These are phyloP conservation scores for Leptographium galeiforme DNA, from an alignment of 2,329 filamentous ascomycete genomes.

Conservation along the genomic window DNA sequence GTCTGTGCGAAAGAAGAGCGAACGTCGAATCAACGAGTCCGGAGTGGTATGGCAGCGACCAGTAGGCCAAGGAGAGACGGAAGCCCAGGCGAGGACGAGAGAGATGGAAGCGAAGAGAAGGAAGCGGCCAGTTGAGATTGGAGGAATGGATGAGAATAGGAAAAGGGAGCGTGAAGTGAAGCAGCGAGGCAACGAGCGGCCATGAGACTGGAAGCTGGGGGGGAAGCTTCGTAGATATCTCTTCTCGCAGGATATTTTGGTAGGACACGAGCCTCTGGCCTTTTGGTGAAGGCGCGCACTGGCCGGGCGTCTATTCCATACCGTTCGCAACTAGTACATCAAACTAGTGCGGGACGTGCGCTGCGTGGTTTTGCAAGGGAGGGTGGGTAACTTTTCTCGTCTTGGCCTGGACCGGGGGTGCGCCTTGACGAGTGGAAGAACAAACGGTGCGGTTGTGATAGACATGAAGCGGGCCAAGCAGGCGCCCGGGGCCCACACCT, in stretches of 20 bases:
- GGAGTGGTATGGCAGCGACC: not conserved
- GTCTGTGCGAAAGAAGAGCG: not conserved
- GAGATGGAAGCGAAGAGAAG: slow-evolving; percentile 2
- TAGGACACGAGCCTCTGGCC: not conserved
- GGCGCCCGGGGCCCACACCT: not conserved
- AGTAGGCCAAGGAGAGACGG: not conserved
- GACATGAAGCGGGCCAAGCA: not conserved
- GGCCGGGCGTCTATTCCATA: slow-evolving; percentile 1
- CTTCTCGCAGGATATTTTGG: not conserved
- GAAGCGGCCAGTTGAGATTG: not conserved
- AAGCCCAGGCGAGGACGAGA: not conserved
- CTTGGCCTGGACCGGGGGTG: slow-evolving; percentile 3
- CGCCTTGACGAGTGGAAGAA: slow-evolving; percentile 5
- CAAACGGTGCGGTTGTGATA: slow-evolving; percentile 1
- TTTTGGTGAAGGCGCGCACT: not conserved
- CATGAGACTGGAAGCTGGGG: not conserved
- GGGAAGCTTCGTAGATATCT: not conserved
- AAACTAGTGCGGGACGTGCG: slow-evolving; percentile 1
- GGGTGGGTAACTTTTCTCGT: not conserved
- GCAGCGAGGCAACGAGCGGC: not conserved
- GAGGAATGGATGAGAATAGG: not conserved
- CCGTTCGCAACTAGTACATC: not conserved
- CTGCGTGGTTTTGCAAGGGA: slow-evolving; percentile 8
- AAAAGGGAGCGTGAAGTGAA: not conserved
- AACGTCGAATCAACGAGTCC: slow-evolving; percentile 11